Conservation (phyloP, 441 rosid genomes). For the Monsonia emarginata region DNA sequence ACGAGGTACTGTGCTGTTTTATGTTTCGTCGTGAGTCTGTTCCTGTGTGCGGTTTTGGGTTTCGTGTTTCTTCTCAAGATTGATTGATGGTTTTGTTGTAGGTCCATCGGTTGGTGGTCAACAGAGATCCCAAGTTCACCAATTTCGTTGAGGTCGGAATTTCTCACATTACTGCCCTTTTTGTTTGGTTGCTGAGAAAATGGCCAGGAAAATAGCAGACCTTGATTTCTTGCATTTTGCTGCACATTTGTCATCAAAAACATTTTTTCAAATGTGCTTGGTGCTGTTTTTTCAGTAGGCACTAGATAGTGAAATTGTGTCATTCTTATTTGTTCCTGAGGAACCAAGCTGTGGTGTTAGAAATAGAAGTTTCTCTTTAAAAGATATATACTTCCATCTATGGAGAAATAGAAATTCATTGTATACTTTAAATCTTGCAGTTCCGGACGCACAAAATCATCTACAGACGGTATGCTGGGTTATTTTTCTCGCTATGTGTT, state of each 20-base stretch:
- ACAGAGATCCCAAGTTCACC: conserved; percentile 88
- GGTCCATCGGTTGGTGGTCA: conserved; percentile 97
- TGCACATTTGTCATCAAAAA: not conserved
- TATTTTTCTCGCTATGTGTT: conserved; percentile 84
- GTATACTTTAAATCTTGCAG: too few species aligned
- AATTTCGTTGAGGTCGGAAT: conserved; percentile 81
- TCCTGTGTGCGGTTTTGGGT: not conserved
- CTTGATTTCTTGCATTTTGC: not conserved
- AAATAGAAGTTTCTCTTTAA: not conserved
- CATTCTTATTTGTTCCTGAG: not conserved
- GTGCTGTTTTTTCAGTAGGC: not conserved
- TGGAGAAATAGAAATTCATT: too few species aligned
- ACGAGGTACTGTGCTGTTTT: conserved; percentile 45
- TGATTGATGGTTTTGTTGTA: conserved; percentile 15
- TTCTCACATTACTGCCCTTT: not conserved
- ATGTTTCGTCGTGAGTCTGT: not conserved
- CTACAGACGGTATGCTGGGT: conserved; percentile 88
- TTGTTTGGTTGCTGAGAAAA: not conserved
- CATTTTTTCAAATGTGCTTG: not conserved
- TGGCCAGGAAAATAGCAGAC: not conserved
- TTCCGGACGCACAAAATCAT: conserved; percentile 91
- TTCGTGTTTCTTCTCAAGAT: not conserved
- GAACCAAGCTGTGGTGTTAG: not conserved
- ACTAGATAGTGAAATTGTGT: not conserved
- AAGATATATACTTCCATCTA: too few species aligned